Base-by-base conservation (phyloP, 495 filamentous ascomycete genomes). In the Coniosporium apollinis region DNA sequence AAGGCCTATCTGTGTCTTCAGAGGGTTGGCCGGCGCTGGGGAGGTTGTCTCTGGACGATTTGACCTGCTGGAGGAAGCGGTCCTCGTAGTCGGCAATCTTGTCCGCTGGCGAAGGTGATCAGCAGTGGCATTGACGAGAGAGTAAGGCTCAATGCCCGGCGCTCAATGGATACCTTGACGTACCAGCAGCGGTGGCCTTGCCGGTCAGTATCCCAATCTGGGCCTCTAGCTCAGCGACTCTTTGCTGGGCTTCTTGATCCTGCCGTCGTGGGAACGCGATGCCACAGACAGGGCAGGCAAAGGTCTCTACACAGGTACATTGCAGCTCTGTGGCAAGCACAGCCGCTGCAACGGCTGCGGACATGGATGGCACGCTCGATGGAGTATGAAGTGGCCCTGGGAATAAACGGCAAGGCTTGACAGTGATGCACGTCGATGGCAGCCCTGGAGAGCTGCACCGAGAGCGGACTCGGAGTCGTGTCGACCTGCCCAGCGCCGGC, bases 61-160 rank as follows among this genome's bases (percentile, higher is more conserved):
- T 73, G 34, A 85, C 65, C 21, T 65, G 65, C 39, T 67, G 68
- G 5, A 93, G 58, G 57, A 93, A 82, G n/a, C n/a, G n/a, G 53
- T 91, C 82, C 67, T 97, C 89, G 67, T 94, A 94, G 61, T 93
- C 82, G 50, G 84, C 80, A 56, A 84, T 19, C 20, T 34, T 39
- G 30, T 33, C 29, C 4, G 19, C 37, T 39, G 30, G 29, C 21
- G 26, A 31, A 16, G 37, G 17, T 17, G 28, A n/a, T 39, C n/a
- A n/a, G n/a, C n/a, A n/a, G 39, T 20, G 16, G n/a, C 14, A 15
- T 24, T 11, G 30, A 5, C 16, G 16, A 28, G 33, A 36, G 33
- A 14, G 19, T 24, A 31, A 13, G 13, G 24, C 24, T 1, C 24
- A 13, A 9, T 8, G 9, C 13, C 24, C 24, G 24, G 9, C 1